phyloP scores from a whole-genome alignment of 2,329 filamentous ascomycete genomes.

The Exophiala viscosa region DNA sequence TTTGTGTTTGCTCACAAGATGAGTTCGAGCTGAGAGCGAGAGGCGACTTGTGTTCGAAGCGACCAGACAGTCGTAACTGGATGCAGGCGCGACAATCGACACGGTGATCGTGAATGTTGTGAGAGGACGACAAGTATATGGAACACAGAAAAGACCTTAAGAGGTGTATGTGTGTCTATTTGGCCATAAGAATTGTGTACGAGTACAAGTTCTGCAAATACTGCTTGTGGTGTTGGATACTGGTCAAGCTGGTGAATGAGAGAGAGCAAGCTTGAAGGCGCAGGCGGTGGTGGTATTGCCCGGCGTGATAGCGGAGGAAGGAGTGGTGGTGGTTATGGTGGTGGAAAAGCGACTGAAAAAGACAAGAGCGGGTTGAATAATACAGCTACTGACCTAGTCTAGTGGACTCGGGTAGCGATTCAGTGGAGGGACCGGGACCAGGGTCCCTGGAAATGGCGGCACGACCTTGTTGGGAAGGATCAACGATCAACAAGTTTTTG shows the following conservation, averaged over 20 bases:
- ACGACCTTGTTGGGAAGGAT: neutral
- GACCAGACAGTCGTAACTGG: neutral
- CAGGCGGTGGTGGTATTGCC: constrained; percentile 4
- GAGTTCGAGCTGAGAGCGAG: neutral
- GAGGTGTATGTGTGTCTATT: constrained; percentile 9
- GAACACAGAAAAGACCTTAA: neutral
- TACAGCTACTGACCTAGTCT: neutral
- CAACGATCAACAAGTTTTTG: neutral
- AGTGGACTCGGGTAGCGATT: constrained; percentile 3
- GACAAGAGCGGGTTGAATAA: constrained; percentile 1
- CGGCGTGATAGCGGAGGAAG: constrained; percentile 1
- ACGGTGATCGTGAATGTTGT: neutral
- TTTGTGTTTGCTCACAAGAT: neutral
- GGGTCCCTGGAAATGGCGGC: neutral
- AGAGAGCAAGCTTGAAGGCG: constrained; percentile 3
- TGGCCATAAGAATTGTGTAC: constrained; percentile 6
- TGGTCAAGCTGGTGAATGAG: neutral
- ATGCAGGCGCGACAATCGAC: neutral
- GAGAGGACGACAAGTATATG: neutral
- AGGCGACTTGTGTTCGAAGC: neutral
- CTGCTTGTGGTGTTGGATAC: neutral
- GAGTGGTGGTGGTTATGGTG: neutral
- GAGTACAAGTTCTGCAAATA: constrained; percentile 11
- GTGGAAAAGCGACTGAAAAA: constrained; percentile 5
- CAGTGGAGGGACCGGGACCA: neutral